Evolutionary conservation across 805 yeast species (phyloP).

Genomic region (Zygosaccharomyces gambellarensis): DNA sequence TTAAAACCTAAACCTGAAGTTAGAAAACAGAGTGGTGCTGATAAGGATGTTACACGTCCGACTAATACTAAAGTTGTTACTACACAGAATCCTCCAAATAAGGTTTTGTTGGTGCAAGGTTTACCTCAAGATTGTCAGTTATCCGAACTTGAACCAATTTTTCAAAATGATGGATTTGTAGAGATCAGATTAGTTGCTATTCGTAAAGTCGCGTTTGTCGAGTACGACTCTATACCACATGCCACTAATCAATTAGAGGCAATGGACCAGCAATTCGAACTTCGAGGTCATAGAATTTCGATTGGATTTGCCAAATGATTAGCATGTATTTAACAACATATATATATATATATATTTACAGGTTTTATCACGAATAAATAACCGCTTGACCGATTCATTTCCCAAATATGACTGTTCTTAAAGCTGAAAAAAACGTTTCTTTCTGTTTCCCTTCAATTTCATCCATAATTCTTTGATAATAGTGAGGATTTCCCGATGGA

Average conservation of each 20-base stretch:
- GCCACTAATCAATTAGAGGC: conserved; percentile 37
- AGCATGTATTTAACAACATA: no score
- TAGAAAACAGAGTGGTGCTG: conserved; percentile 5
- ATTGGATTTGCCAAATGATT: conserved; percentile 31
- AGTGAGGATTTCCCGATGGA: conserved; percentile 84
- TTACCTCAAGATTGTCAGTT: conserved; percentile 44
- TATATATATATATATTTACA: conserved; percentile 6
- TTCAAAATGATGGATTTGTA: conserved; percentile 55
- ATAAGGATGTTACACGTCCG: conserved; percentile 8
- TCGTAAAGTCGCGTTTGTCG: conserved; percentile 74
- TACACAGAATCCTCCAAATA: conserved; percentile 58
- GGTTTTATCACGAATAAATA: background rate
- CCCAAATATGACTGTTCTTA: conserved; percentile 74
- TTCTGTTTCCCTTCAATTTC: conserved; percentile 69
- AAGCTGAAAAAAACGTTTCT: conserved; percentile 60
- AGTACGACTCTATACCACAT: conserved; percentile 52
- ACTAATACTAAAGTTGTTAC: conserved; percentile 17
- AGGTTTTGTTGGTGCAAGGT: conserved; percentile 60
- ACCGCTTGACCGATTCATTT: conserved; percentile 34
- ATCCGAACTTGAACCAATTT: conserved; percentile 42
- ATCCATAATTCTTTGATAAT: conserved; percentile 63
- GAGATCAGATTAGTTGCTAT: conserved; percentile 63
- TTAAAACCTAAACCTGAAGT: background rate
- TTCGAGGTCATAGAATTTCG: conserved; percentile 16
- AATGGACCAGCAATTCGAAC: conserved; percentile 15